phyloP scores from a whole-genome alignment of 1,284 basidiomycete genomes.

The Pisolithus thermaeus region DNA sequence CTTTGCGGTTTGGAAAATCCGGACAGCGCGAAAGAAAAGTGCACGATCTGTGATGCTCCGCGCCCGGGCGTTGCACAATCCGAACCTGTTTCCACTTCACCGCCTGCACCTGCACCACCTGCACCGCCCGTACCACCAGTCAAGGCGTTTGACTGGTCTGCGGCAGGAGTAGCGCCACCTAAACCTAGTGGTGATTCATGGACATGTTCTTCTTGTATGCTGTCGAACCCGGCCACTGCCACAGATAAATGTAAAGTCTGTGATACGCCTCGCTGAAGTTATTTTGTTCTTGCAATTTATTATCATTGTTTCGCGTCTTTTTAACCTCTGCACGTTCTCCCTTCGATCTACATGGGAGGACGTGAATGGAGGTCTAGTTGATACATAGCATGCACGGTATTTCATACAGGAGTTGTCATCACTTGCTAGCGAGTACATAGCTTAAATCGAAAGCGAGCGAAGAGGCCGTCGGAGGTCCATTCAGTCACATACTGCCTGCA shows the following conservation, averaged over 20 bases:
- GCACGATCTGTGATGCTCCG: constrained; percentile 45
- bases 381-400: constrained; percentile 1
- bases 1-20: constrained; percentile 43
- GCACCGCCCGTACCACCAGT: constrained; percentile 10
- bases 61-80: constrained; percentile 13
- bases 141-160: constrained; percentile 47
- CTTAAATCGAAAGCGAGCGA: constrained; percentile 6
- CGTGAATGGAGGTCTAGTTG: background rate
- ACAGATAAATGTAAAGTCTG: constrained; percentile 37
- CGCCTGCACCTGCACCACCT: background rate
- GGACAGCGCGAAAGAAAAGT: constrained; percentile 39
- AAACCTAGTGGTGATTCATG: constrained; percentile 30
- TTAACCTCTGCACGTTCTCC: constrained; percentile 8
- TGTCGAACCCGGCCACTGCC: constrained; percentile 32
- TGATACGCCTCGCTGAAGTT: constrained; percentile 29
- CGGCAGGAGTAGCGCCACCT: constrained; percentile 43
- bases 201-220: constrained; percentile 40
- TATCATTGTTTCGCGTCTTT: constrained; percentile 5
- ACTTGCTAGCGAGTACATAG: constrained; percentile 1
- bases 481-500: background rate
- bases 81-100: background rate
- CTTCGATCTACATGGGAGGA: background rate
- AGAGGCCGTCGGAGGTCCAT: background rate
- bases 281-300: background rate
- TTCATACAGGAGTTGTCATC: constrained; percentile 3